phyloP scores from a whole-genome alignment of 140 eudicot genomes.

The Senecio squalidus region DNA sequence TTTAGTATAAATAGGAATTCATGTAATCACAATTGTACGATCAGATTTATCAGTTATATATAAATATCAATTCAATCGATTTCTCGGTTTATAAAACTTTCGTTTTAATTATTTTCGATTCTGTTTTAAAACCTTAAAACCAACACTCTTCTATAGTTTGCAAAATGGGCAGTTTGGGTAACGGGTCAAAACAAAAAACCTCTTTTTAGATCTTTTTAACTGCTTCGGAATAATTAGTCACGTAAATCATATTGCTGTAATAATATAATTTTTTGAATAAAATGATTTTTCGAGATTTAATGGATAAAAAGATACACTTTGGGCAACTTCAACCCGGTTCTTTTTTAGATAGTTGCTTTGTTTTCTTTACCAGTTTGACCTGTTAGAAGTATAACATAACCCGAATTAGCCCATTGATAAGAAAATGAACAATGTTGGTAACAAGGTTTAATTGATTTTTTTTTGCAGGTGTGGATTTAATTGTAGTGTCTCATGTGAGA shows the following conservation, averaged over 20 bases:
- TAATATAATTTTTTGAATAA: too few species aligned
- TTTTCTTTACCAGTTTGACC: neutral
- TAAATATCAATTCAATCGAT: too few species aligned
- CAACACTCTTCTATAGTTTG: neutral
- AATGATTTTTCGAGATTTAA: too few species aligned
- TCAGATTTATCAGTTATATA: too few species aligned
- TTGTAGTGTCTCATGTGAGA: slow-evolving; percentile 70
- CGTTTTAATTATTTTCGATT: too few species aligned
- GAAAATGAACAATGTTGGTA: too few species aligned
- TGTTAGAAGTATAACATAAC: neutral
- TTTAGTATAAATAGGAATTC: too few species aligned
- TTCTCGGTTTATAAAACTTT: too few species aligned
- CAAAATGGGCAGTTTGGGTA: neutral
- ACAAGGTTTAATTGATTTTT: slow-evolving; percentile 5
- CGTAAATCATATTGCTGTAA: neutral
- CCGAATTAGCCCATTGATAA: neutral
- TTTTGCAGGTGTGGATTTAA: slow-evolving; percentile 83
- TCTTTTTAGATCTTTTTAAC: neutral
- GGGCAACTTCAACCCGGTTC: neutral
- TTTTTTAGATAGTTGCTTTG: too few species aligned
- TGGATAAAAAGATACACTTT: neutral
- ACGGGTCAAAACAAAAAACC: neutral
- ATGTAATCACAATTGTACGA: too few species aligned
- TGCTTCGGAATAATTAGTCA: neutral
- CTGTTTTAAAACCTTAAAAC: too few species aligned